Evolutionary conservation across 306 rosid genomes (phyloP).

Genomic region (Senna tora): DNA sequence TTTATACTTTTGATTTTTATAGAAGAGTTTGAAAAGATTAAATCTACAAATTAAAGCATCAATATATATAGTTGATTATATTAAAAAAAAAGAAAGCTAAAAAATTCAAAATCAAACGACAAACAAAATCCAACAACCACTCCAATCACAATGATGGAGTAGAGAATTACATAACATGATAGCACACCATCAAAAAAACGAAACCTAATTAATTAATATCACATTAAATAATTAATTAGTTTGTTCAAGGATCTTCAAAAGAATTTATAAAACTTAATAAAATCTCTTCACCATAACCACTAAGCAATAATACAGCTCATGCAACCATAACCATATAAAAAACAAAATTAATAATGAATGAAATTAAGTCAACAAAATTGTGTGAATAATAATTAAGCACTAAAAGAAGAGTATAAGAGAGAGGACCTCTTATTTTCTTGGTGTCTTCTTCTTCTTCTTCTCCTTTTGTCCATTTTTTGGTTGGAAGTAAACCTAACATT

Average conservation of each 20-base stretch:
- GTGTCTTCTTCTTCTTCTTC: neutral
- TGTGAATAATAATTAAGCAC: neutral
- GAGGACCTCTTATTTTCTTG: neutral
- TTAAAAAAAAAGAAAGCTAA: neutral
- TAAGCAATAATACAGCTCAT: neutral
- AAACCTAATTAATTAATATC: slow-evolving; percentile 3
- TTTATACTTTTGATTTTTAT: no score
- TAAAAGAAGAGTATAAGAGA: neutral
- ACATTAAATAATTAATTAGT: neutral
- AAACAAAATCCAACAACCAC: neutral
- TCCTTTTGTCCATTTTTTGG: neutral
- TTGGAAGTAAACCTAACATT: neutral
- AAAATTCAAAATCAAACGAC: neutral
- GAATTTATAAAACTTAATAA: no score
- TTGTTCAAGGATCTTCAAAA: neutral
- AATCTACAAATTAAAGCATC: no score
- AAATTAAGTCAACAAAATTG: neutral
- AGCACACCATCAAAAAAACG: neutral
- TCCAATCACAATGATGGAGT: neutral
- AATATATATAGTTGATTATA: no score
- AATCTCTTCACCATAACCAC: neutral
- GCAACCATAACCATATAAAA: neutral
- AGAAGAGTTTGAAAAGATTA: no score
- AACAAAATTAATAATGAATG: no score
- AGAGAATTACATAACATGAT: neutral